Conservation (phyloP, 306 rosid species). For the Cyclanthera cordifolia region DNA sequence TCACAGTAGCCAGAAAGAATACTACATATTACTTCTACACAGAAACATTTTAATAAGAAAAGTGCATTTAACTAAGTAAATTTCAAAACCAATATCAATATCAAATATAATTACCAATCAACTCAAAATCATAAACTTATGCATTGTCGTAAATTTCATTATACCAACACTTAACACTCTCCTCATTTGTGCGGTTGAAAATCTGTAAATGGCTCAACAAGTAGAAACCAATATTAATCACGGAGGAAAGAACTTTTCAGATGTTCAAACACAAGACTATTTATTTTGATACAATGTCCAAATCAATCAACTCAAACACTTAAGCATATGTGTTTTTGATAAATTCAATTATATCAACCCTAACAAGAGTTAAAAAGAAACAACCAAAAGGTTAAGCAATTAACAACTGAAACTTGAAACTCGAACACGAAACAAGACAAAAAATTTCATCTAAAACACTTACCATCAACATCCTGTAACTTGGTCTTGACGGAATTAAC, state of each 20-base stretch:
- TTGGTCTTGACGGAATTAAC: slow-evolving; percentile 72
- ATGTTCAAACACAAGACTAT: too few relatives aligned
- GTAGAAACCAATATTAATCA: too few relatives aligned
- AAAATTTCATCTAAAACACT: not conserved
- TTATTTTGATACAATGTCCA: too few relatives aligned
- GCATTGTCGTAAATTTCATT: too few relatives aligned
- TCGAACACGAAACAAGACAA: not conserved
- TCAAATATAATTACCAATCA: not conserved
- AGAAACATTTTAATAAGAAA: not conserved
- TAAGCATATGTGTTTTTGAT: too few relatives aligned
- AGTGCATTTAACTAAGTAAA: not conserved
- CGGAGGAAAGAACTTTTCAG: too few relatives aligned
- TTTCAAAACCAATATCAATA: not conserved
- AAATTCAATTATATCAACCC: not conserved
- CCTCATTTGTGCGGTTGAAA: not conserved
- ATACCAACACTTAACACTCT: not conserved
- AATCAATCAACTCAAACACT: not conserved
- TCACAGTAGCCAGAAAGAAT: not conserved
- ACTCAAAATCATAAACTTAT: too few relatives aligned
- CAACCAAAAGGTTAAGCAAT: not conserved
- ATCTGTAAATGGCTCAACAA: not conserved
- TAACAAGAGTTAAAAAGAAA: not conserved
- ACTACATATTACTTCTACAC: not conserved
- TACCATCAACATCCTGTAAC: slow-evolving; percentile 55
- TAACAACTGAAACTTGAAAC: not conserved